phyloP scores from a whole-genome alignment of 2,329 filamentous ascomycete genomes.

The Fusarium sp. region DNA sequence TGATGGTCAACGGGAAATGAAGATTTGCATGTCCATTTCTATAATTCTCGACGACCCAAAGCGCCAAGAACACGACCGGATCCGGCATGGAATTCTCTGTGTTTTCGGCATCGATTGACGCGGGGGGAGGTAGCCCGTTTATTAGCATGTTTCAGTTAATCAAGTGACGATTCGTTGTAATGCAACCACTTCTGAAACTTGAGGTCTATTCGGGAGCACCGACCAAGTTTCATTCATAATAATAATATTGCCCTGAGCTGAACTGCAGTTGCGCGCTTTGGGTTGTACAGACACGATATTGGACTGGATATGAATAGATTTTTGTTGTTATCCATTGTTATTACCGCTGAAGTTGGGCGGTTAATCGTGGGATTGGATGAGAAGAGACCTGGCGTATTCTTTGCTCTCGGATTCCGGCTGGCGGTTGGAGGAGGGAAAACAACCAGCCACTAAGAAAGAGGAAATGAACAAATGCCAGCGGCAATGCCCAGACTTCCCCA shows the following conservation, averaged over 20 bases:
- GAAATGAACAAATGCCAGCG: slow-evolving; percentile 16
- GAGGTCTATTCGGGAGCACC: slow-evolving; percentile 23
- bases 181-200: slow-evolving; percentile 43
- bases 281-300: neutral
- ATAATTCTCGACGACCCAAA: slow-evolving; percentile 14
- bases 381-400: slow-evolving; percentile 15
- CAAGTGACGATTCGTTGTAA: slow-evolving; percentile 32
- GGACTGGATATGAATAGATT: neutral
- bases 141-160: slow-evolving; percentile 43
- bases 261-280: neutral
- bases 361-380: slow-evolving; percentile 41
- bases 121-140: slow-evolving; percentile 39
- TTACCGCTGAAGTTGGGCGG: slow-evolving; percentile 35
- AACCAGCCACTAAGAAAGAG: slow-evolving; percentile 30
- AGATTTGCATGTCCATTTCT: slow-evolving; percentile 29
- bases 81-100: slow-evolving; percentile 15
- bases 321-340: slow-evolving; percentile 20
- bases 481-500: slow-evolving; percentile 17
- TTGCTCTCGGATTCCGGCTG: slow-evolving; percentile 28
- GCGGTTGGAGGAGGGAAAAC: slow-evolving; percentile 41
- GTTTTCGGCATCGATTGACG: slow-evolving; percentile 39
- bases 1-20: slow-evolving; percentile 27
- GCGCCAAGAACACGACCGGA: slow-evolving; percentile 13
- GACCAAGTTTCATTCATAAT: slow-evolving; percentile 22
- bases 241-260: neutral